Percentiles rank a stretch among this genome's conserved stretches.
These are phyloP conservation scores for Colletotrichum simmondsii DNA, from an alignment of 2,329 filamentous ascomycete genomes.

Conservation along the genomic window DNA sequence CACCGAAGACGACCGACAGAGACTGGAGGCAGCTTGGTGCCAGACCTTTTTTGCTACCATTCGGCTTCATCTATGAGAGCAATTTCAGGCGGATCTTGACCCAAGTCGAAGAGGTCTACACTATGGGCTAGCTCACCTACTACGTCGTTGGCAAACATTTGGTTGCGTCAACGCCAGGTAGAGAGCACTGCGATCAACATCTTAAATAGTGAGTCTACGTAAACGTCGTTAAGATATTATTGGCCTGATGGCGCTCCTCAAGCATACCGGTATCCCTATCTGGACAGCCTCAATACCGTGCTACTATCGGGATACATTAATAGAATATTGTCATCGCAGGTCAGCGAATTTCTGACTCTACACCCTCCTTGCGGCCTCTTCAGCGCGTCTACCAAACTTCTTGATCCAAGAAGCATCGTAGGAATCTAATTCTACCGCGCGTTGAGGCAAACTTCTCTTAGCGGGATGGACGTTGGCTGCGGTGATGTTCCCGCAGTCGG, in stretches of 20 bases:
- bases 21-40: too few species aligned
- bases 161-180: too few species aligned
- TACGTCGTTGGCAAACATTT: too few species aligned
- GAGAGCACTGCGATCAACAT: neutral
- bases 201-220: neutral
- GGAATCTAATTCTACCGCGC: slow-evolving; percentile 58
- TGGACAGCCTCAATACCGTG: neutral
- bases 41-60: too few species aligned
- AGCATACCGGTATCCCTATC: neutral
- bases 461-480: slow-evolving; percentile 48
- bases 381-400: slow-evolving; percentile 51
- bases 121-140: too few species aligned
- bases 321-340: too few species aligned
- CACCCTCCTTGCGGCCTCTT: slow-evolving; percentile 4
- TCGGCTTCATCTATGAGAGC: too few species aligned
- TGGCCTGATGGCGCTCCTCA: neutral
- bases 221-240: neutral
- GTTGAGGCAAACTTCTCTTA: slow-evolving; percentile 43
- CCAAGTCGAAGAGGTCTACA: too few species aligned
- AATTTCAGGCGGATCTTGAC: too few species aligned
- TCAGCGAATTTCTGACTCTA: neutral
- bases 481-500: slow-evolving; percentile 64
- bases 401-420: slow-evolving; percentile 60
- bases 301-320: neutral
- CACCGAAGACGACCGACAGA: too few species aligned